Base-by-base conservation (phyloP, 2,329 filamentous ascomycete genomes). In the Paracoccidioides lutzii region DNA sequence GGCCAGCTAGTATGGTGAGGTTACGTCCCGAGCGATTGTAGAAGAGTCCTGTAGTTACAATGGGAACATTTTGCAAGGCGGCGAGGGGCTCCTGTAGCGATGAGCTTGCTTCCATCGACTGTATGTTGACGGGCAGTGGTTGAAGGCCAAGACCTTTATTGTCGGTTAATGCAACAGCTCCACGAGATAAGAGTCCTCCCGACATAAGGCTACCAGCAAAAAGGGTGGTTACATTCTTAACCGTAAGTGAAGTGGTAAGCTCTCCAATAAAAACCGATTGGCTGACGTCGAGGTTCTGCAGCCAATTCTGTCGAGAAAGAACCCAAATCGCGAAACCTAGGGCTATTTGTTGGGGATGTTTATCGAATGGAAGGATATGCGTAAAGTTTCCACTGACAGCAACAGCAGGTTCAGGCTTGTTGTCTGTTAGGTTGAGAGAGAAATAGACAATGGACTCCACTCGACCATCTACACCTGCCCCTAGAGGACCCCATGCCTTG, bases 291-390 rank as follows among this genome's bases (percentile, higher is more conserved):
- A 96, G 73, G 62, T 94, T 93, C 66, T 89, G 82, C 14, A 98
- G 76, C 93, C 93, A 98, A 67, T 93, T 93, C 57, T 78, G 79
- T 59, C 80, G 77, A 3, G 90, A 94, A 3, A 88, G 88, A 6
- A 97, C 85, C 93, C 93, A 98, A 41, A 97, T 77, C 12, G 89
- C 91, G 64, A 98, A 89, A 2, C 90, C 90, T 52, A 81, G 71
- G 0, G 83, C 86, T 7, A 78, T 64, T 33, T 84, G 77, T 8
- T 82, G 79, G 5, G 77, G 69, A 61, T 84, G 84, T 60, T 76
- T 76, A 40, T 75, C 81, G 14, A 54, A 55, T 30, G 44, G 62
- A 62, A 84, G 78, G 59, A 95, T 81, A 54, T 82, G 75, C 14
- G 80, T 78, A 69, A 98, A 98, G 58, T 82, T 77, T 5, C 93